Base-by-base conservation (phyloP, 805 yeast species). In the Middelhovenomyces tepae region DNA sequence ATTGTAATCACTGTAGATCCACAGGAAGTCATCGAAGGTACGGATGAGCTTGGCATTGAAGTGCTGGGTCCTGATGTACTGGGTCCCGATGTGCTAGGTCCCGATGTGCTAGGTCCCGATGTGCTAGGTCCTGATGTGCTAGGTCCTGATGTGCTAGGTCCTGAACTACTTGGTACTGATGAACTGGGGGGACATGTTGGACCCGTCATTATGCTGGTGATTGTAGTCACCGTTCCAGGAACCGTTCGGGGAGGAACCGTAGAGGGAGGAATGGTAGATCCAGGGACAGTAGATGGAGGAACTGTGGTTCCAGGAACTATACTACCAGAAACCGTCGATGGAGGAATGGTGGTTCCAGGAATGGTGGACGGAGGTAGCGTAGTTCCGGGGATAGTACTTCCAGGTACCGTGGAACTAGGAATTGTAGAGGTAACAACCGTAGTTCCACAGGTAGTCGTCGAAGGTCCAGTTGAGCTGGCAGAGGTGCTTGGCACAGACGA, bases 271-370 rank as follows among this genome's bases (percentile, higher is more conserved):
- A 14, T 13, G n/a, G 17, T 26, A 26, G 29, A 10, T 14, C 29
- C 29, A 16, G 29, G 29, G 17, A 13, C 29, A 26, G 19, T 26
- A 15, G 29, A 7, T 6, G 20, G 20, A 14, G 6, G 27, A 23
- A 9, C 29, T 7, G 29, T 15, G 6, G 6, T 26, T 26, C 29
- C 29, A 14, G 17, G 29, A 26, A n/a, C n/a, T 9, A 20, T 26
- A 14, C 20, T 15, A 7, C 29, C 29, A 26, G 19, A n/a, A 15
- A 13, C 8, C 15, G 29, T 26, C 10, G 29, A 16, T 6, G n/a
- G 13, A 9, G 17, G 7, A 6, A 26, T 6, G 5, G 17, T 14
- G 8, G 17, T 26, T 7, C 19, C 19, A 15, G 17, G 8, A 26
- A 26, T n/a, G 17, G 29, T 26, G 19, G 29, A n/a, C n/a, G n/a